Conservation (phyloP, 1,139 yeast species). For the Blastobotrys apis region DNA sequence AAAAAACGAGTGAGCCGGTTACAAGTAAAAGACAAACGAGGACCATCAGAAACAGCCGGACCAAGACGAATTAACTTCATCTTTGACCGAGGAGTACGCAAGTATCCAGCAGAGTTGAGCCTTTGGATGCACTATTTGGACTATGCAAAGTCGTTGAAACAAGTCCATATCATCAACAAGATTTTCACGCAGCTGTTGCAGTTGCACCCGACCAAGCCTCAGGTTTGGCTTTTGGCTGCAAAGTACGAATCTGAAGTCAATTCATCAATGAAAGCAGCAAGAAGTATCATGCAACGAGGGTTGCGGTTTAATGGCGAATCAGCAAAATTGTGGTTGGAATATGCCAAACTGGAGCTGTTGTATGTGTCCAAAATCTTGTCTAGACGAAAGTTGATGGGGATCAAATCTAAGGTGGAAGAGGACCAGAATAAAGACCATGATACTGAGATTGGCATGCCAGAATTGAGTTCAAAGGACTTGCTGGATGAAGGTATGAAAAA, state of each 20-base stretch:
- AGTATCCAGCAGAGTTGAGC: slow-evolving; percentile 71
- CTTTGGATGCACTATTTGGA: slow-evolving; percentile 77
- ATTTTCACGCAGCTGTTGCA: slow-evolving; percentile 75
- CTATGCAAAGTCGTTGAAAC: slow-evolving; percentile 68
- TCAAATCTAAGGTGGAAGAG: slow-evolving; percentile 58
- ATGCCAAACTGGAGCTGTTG: slow-evolving; percentile 81
- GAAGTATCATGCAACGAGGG: slow-evolving; percentile 80
- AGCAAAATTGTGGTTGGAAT: slow-evolving; percentile 72
- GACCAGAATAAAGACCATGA: slow-evolving; percentile 31
- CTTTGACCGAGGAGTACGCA: slow-evolving; percentile 75
- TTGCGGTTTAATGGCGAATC: slow-evolving; percentile 79
- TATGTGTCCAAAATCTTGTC: slow-evolving; percentile 80
- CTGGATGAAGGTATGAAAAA: slow-evolving; percentile 58
- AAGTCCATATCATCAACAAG: slow-evolving; percentile 75
- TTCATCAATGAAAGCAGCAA: slow-evolving; percentile 84
- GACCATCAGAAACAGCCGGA: slow-evolving; percentile 77
- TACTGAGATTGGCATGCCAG: slow-evolving; percentile 36
- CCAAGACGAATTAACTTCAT: slow-evolving; percentile 76
- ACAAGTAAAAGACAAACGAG: slow-evolving; percentile 30
- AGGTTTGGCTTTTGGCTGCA: slow-evolving; percentile 94
- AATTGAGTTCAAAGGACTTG: slow-evolving; percentile 44
- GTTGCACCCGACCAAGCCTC: slow-evolving; percentile 85
- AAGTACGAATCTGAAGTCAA: slow-evolving; percentile 87
- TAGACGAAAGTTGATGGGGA: slow-evolving; percentile 78
- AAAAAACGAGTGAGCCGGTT: slow-evolving; percentile 65